Percentiles rank a stretch among this genome's conserved stretches.
Evolutionary conservation across 495 filamentous ascomycete genomes (phyloP).

Genomic region (Achaetomiella virescens): DNA sequence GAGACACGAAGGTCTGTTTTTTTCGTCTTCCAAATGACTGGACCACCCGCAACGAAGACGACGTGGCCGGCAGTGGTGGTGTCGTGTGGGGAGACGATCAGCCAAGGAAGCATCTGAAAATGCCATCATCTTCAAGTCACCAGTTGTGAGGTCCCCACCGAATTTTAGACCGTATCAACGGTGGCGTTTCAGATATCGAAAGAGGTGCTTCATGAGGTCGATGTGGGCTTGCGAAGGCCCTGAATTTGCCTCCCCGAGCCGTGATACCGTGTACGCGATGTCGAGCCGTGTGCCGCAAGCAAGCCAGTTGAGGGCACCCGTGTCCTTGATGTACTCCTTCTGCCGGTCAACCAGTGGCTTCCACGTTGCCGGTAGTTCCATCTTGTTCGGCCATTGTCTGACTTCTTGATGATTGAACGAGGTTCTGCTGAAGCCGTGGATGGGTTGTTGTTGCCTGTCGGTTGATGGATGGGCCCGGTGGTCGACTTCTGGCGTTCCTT

Average conservation of each 20-base stretch:
- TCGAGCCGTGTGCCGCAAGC: background rate
- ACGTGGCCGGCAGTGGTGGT: background rate
- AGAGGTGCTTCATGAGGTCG: background rate
- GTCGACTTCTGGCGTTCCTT: no score
- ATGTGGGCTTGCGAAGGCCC: background rate
- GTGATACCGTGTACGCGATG: background rate
- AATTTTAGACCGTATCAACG: background rate
- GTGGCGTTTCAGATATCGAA: background rate
- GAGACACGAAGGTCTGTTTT: background rate
- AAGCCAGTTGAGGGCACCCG: background rate
- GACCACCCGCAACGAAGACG: background rate
- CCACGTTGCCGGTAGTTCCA: background rate
- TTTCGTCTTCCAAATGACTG: conserved; percentile 1
- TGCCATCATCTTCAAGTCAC: background rate
- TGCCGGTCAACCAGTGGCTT: background rate
- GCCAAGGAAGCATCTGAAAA: background rate
- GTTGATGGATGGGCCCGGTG: no score
- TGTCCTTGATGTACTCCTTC: background rate
- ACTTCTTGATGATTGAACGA: no score
- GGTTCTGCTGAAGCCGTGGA: no score
- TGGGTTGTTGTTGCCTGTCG: no score
- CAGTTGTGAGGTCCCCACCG: background rate
- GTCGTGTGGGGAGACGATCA: background rate
- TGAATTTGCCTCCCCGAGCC: background rate
- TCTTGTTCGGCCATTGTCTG: background rate